Conservation (phyloP, 1,284 basidiomycete genomes). For the Boletus semigastroideus region DNA sequence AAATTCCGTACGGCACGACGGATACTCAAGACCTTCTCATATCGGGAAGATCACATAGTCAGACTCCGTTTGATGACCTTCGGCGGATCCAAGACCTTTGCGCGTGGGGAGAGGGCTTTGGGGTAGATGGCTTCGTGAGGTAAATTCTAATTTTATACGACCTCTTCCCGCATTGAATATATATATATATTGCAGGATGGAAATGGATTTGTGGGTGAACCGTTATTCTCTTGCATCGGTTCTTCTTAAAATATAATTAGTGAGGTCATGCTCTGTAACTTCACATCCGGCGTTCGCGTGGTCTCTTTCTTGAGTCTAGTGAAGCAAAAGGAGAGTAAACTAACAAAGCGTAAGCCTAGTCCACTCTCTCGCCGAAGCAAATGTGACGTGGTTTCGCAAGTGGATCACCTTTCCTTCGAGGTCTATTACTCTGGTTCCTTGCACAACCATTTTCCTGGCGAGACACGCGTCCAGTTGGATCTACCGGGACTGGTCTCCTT, state of each 20-base stretch:
- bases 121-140: conserved; percentile 43
- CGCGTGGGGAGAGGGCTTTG: conserved; percentile 35
- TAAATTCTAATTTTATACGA: conserved; percentile 4
- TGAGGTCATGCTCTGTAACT: conserved; percentile 53
- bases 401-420: conserved; percentile 8
- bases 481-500: conserved; percentile 32
- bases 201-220: conserved; percentile 45
- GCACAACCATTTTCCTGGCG: conserved; percentile 38
- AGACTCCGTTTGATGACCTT: conserved; percentile 25
- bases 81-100: conserved; percentile 36
- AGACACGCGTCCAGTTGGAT: conserved; percentile 38
- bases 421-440: conserved; percentile 30
- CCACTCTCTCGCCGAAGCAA: not conserved
- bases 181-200: conserved; percentile 37
- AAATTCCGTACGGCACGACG: conserved; percentile 37
- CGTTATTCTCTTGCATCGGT: not conserved
- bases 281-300: conserved; percentile 40
- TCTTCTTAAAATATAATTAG: conserved; percentile 27
- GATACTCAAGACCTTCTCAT: conserved; percentile 44
- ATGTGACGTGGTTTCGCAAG: not conserved
- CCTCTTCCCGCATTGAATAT: not conserved
- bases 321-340: no score
- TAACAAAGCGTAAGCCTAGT: conserved; percentile 4
- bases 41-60: conserved; percentile 32
- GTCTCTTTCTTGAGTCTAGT: conserved; percentile 34